Base-by-base conservation (phyloP, 257 asterid species). In the Catharanthus roseus region DNA sequence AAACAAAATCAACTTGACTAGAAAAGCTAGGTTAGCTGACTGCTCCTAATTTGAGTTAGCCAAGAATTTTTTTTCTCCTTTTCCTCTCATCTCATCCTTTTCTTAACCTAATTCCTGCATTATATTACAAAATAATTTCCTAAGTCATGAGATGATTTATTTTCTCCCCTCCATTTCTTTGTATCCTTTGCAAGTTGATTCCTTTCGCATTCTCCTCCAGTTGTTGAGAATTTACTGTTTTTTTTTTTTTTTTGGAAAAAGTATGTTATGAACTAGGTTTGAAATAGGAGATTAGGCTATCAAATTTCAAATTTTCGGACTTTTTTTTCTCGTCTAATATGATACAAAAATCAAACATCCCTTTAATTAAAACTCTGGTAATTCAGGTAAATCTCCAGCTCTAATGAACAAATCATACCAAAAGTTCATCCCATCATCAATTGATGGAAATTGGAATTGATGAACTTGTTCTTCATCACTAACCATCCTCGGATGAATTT, bases 331-430 rank as follows among this genome's bases (percentile, higher is more conserved):
- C 45, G 55, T 69, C 64, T 39, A 68, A 26, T 76, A n/a, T 68
- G 54, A 47, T 54, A 74, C 57, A 76, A 38, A 38, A 3, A 23
- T 39, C 42, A 70, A 77, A 47, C 36, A 15, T 39, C 41, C 74
- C 77, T 44, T 90, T 85, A 92, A 78, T 90, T 85, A 92, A 78
- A 93, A 88, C 21, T 84, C 85, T 15, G 89, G 86, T 70, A 90
- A 87, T 42, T 88, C 92, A 1, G 90, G 88, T 83, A 90, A 70
- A 67, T 84, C 87, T 29, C 82, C 97, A 55, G 89, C 89, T 51
- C 84, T 75, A 38, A 81, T 80, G 75, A 90, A 90, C 73, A 93
- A 81, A 77, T 87, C 78, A 84, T 79, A 87, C 97, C 97, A 93
- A 80, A 90, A 93, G 76, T 89, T 95, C 95, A 84, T 77, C 68